Conservation (phyloP, 163 green algal genomes). For the Scenedesmus sp. region DNA sequence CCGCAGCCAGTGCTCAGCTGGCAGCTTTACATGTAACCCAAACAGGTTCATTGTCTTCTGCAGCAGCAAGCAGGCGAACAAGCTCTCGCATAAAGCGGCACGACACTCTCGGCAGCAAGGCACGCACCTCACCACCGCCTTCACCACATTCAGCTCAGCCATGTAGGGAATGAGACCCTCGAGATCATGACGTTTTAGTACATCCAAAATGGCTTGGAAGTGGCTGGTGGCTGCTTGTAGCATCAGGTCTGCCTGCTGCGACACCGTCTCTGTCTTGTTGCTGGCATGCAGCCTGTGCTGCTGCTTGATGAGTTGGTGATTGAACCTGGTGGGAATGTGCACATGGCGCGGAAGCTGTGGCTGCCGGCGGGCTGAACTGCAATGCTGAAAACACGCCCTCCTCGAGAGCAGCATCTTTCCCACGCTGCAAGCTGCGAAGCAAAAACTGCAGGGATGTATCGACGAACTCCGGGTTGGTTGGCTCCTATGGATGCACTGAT, state of each 20-base stretch:
- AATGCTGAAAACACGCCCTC: not conserved
- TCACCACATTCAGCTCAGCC: slow-evolving; percentile 34
- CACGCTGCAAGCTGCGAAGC: not conserved
- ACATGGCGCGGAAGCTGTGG: not conserved
- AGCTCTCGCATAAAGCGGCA: not conserved
- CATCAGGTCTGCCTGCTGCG: not conserved
- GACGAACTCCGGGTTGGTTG: not conserved
- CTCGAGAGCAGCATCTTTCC: not conserved
- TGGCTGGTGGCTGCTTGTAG: not conserved
- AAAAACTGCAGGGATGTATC: not conserved
- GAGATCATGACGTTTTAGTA: not conserved
- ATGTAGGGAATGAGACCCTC: slow-evolving; percentile 14
- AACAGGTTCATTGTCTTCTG: not conserved
- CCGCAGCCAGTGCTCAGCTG: not conserved
- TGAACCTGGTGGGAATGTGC: not conserved
- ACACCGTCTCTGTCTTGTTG: not conserved
- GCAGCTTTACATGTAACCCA: not conserved
- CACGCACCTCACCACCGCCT: slow-evolving; percentile 31
- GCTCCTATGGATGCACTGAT: not conserved
- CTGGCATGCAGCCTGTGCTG: not conserved
- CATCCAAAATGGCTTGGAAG: not conserved
- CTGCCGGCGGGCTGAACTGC: not conserved
- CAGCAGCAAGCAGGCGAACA: not conserved
- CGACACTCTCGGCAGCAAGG: not conserved
- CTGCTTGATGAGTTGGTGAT: not conserved